Conservation (phyloP, 2,329 filamentous ascomycete genomes). For the Penicillium sp. region DNA sequence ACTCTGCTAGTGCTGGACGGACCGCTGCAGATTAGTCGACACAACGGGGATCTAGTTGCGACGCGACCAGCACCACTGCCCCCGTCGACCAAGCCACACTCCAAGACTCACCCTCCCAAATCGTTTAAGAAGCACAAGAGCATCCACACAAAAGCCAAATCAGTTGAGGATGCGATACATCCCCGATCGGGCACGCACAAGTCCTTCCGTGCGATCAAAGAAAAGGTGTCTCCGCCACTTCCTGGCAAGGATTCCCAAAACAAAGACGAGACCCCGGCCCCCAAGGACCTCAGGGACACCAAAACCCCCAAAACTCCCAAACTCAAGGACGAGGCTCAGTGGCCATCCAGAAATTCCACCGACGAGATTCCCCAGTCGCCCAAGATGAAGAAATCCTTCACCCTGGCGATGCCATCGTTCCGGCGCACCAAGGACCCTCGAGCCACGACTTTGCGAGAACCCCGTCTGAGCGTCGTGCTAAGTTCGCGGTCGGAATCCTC, state of each 20-base stretch:
- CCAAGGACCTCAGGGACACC: not conserved
- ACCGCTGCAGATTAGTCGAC: slow-evolving; percentile 37
- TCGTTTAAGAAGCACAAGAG: slow-evolving; percentile 1
- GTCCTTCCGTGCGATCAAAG: not conserved
- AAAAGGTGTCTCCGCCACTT: not conserved
- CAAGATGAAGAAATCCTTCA: slow-evolving; percentile 11
- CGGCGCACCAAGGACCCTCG: not conserved
- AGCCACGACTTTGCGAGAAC: not conserved
- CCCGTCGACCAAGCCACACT: slow-evolving; percentile 24
- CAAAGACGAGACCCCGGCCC: slow-evolving; percentile 1
- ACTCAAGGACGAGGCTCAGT: not conserved
- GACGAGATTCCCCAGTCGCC: not conserved
- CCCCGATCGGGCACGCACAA: not conserved
- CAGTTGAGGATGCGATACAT: not conserved
- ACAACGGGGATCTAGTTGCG: slow-evolving; percentile 36
- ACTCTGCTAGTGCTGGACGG: slow-evolving; percentile 24
- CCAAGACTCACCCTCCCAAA: slow-evolving; percentile 2
- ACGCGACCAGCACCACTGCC: slow-evolving; percentile 34
- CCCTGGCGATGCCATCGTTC: slow-evolving; percentile 12
- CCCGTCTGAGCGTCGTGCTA: not conserved
- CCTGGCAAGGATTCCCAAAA: not conserved
- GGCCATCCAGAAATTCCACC: not conserved
- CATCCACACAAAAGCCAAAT: slow-evolving; percentile 1
- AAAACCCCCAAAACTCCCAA: not conserved
- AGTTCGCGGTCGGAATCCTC: slow-evolving; percentile 16